Base-by-base conservation (phyloP, 169 alveolate genomes). In the Blepharisma undulans region DNA sequence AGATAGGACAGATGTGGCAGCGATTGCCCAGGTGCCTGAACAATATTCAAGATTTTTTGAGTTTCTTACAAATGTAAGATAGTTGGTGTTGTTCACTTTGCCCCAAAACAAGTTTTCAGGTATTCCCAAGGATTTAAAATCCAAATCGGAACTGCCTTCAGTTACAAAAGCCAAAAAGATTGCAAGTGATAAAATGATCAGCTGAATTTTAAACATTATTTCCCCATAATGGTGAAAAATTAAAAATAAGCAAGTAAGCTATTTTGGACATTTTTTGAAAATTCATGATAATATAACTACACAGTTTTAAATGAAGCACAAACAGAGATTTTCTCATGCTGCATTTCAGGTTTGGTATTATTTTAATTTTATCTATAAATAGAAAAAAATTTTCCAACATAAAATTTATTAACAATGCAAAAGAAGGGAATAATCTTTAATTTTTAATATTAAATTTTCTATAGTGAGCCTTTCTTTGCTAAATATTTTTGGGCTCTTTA, bases 1-100 rank as follows among this genome's bases (percentile, higher is more conserved):
- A 22, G 96, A 92, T 3, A 96, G 72, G 19, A 96, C 90, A 30
- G 94, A 76, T 36, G 95, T 91, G 29, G 96, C 81, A 21, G 96
- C 97, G 25, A 89, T 90, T 36, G 98, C 97, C 98, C 98, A 96
- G 84, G 96, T 95, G 19, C 97, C 90, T n/a, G 96, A 96, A 59
- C 98, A 96, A 84, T 94, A 93, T 74, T 92, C 92, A 33, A 96
- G 98, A 84, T 93, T 89, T 79, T 93, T 97, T 86, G 93, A 92
- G 81, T 95, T 94, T 48, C 92, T 85, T 30, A 88, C 59, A 61
- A 92, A 87, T 10, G 97, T 95, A 71, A 95, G 77, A 84, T 36
- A 95, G 93, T 94, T 93, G 34, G 88, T 91, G 12, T 95, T 95
- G 78, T 93, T 87, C 10, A 93, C 93, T 81, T 94, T 93, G n/a